phyloP scores from a whole-genome alignment of 139 green algal genomes.

The Gonium pectorale region DNA sequence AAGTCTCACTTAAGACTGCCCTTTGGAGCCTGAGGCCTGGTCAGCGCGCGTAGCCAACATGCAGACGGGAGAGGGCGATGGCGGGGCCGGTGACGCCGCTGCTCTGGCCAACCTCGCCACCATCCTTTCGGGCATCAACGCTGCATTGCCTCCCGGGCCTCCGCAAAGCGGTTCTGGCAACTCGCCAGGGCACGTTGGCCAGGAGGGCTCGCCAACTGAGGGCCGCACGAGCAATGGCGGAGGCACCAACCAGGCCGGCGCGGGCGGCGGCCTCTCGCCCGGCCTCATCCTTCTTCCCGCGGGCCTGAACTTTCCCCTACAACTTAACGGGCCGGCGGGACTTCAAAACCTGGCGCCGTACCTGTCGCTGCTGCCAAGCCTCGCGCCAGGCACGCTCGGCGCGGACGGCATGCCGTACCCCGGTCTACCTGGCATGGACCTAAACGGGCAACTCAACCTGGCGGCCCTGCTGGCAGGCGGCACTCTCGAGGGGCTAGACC shows the following conservation, averaged over 20 bases:
- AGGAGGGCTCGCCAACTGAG: neutral
- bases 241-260: neutral
- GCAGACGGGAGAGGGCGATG: no score
- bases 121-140: conserved; percentile 11
- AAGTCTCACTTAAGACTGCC: no score
- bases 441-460: conserved; percentile 16
- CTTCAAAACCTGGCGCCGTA: conserved; percentile 21
- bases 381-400: neutral
- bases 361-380: conserved; percentile 4
- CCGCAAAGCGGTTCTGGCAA: neutral
- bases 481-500: neutral
- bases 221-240: conserved; percentile 13
- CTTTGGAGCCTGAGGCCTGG: no score
- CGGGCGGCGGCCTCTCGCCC: neutral
- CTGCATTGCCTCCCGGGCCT: conserved; percentile 15
- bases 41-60: no score
- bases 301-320: neutral
- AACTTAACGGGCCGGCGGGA: neutral
- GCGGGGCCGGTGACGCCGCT: no score
- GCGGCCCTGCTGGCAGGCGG: conserved; percentile 11
- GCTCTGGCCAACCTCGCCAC: neutral
- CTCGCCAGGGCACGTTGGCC: neutral
- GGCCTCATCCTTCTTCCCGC: neutral
- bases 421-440: neutral
- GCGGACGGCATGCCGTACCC: neutral